Evolutionary conservation across 208 protist species (phyloP).

Genomic region (Trichomonas gallinae): DNA sequence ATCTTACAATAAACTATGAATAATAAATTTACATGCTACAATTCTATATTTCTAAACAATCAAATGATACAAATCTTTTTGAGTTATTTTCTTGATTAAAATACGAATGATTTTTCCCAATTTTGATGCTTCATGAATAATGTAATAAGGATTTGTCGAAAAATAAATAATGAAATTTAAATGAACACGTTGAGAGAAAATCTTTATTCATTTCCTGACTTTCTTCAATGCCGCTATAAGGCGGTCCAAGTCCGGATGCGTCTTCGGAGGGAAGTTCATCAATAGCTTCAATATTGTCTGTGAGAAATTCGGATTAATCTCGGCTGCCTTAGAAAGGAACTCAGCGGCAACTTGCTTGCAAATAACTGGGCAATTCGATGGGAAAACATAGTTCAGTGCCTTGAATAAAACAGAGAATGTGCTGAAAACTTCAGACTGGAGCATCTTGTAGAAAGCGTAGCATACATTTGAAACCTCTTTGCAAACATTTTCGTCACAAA

Average conservation of each 20-base stretch:
- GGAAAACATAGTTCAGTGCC: constrained; percentile 1
- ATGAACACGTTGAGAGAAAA: background rate
- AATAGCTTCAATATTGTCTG: background rate
- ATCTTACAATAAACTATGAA: no score
- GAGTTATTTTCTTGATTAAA: no score
- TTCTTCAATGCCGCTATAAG: background rate
- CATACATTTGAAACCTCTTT: background rate
- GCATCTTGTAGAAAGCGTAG: background rate
- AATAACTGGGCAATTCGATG: background rate
- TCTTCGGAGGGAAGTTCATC: constrained; percentile 17
- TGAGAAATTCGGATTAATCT: background rate
- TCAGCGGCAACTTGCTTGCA: background rate
- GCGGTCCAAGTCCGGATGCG: background rate
- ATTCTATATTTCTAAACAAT: no score
- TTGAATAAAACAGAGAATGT: background rate
- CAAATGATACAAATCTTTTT: no score
- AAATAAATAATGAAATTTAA: no score
- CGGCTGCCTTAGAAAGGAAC: background rate
- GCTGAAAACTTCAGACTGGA: background rate
- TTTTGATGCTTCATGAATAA: no score
- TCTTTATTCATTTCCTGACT: background rate
- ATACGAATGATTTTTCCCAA: no score
- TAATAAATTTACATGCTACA: no score
- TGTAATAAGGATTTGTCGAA: no score
- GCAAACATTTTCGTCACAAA: background rate